Evolutionary conservation across 2,329 filamentous ascomycete genomes (phyloP), one percentile per base, ranked within the genome.

Genomic region (Beauveria pseudobassiana): DNA sequence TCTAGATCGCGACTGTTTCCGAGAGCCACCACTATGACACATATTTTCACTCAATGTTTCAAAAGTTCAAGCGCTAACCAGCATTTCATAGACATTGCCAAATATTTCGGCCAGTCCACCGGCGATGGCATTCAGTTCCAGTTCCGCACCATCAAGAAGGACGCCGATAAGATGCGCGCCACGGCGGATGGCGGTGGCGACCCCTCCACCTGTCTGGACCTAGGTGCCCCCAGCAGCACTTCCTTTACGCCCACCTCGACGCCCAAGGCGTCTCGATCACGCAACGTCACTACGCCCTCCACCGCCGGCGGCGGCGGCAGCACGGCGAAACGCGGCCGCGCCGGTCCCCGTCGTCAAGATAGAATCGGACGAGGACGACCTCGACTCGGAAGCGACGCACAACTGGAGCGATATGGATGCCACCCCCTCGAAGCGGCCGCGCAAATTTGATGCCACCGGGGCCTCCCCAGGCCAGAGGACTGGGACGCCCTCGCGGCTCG

Each of bases 61-160:
- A 43, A 22, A 50, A 52, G 28, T 45, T 12, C 12, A 24, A 22
- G n/a, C 3, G 49, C 50, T 61, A 53, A 61, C 22, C 3, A 16
- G 12, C 2, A n/a, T 28, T 59, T 30, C 14, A 51, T 55, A 87
- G 84, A 84, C 49, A 85, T 87, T 56, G 79, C 81, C 63, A 82
- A 79, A 63, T 80, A 82, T 71, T 87, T 84, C 65, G 84, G 83
- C 28, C 82, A 84, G 62, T 84, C 81, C 3, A 87, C 83, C 0
- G 69, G 76, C 0, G 78, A 78, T 22, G 84, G 84, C 9, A 78
- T 87, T n/a, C 78, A 80, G 65, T 87, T 83, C 69, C 83, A 86
- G 67, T 85, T 87, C 67, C 79, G 84, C 1, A 64, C 69, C 26
- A 79, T 86, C 72, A 85, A 83, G 71, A 75, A 75, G 42, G 76